These are phyloP conservation scores for Cydonia oblonga DNA, from an alignment of 331 rosid genomes.

Conservation along the genomic window DNA sequence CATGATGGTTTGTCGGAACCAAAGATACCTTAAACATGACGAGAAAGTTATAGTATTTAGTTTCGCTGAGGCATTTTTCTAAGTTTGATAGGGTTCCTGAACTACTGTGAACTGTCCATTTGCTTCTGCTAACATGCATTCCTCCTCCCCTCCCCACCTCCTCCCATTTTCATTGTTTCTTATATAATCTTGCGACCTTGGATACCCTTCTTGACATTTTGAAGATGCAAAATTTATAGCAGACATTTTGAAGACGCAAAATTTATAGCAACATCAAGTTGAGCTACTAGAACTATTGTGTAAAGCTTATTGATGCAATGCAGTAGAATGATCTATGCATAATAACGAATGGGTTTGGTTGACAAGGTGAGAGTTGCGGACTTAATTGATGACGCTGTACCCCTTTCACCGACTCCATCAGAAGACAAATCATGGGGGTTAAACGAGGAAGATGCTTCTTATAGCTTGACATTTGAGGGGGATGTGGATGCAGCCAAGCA, in stretches of 20 bases:
- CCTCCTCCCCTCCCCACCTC: neutral
- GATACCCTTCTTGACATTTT: neutral
- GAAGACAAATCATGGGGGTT: slow-evolving; percentile 25
- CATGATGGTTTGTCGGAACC: too few species aligned
- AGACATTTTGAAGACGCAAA: neutral
- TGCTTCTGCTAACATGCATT: neutral
- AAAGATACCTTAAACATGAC: neutral
- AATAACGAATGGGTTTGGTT: slow-evolving; percentile 13
- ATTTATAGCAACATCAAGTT: neutral
- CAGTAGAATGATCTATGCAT: neutral
- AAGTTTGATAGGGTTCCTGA: neutral
- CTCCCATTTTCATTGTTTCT: neutral
- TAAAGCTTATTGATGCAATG: neutral
- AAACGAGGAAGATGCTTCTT: slow-evolving; percentile 34
- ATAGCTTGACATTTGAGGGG: slow-evolving; percentile 13
- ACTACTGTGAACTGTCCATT: neutral
- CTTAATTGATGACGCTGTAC: slow-evolving; percentile 21
- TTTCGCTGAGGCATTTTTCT: neutral
- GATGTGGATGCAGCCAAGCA: slow-evolving; percentile 27
- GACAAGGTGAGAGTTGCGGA: slow-evolving; percentile 66
- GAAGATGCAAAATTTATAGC: neutral
- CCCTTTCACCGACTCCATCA: slow-evolving; percentile 16
- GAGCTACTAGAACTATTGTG: neutral
- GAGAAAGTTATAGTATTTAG: neutral
- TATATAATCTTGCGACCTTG: neutral